Conservation (phyloP, 306 rosid species). For the Astragalus glycyphyllos region DNA sequence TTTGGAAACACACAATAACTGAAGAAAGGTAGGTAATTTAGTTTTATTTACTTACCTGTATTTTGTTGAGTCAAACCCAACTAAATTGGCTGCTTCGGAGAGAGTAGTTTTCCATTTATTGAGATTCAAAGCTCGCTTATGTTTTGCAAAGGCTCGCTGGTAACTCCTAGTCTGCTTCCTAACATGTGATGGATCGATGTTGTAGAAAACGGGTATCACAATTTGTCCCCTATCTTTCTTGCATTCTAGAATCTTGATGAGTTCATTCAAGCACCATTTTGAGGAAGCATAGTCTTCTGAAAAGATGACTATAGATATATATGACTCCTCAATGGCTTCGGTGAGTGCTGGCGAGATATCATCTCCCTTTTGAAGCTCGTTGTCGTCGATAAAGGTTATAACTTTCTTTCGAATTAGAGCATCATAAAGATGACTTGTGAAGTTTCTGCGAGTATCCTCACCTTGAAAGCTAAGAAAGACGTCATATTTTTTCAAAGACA, state of each 20-base stretch:
- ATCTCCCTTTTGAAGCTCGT: too few species aligned
- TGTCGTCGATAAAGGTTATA: too few species aligned
- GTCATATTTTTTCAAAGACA: too few species aligned
- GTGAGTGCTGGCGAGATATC: background rate
- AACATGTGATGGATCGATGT: conserved; percentile 32
- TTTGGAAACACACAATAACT: too few species aligned
- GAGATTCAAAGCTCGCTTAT: too few species aligned
- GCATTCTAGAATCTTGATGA: conserved; percentile 7
- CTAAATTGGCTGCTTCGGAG: background rate
- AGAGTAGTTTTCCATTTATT: background rate
- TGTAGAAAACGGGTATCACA: conserved; percentile 34
- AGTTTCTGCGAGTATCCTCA: too few species aligned
- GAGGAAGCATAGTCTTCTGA: conserved; percentile 29
- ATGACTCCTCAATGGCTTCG: conserved; percentile 12
- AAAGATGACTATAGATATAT: conserved; percentile 5
- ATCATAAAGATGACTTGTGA: too few species aligned
- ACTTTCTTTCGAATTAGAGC: too few species aligned
- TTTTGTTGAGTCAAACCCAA: background rate
- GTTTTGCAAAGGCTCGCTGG: too few species aligned
- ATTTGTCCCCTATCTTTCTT: background rate
- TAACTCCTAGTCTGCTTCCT: background rate
- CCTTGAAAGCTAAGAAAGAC: too few species aligned
- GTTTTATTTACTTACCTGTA: background rate
- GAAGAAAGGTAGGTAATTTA: too few species aligned
- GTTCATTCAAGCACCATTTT: conserved; percentile 38